Percentiles rank a stretch among this genome's conserved stretches.
phyloP scores from a whole-genome alignment of 2,329 filamentous ascomycete genomes.

The Incumbomyces delicatus region DNA sequence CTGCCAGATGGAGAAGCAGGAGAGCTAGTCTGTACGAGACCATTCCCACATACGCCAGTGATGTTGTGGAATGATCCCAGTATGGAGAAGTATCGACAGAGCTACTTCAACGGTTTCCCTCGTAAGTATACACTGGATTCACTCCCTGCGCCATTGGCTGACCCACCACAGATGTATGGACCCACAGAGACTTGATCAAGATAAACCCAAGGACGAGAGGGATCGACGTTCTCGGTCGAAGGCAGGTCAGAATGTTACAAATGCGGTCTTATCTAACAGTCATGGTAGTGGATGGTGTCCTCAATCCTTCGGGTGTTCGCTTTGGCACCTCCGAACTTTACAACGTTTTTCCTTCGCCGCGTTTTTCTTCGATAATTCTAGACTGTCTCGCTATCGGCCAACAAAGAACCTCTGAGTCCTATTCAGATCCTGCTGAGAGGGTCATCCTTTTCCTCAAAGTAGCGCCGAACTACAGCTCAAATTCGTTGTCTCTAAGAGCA shows the following conservation, averaged over 20 bases:
- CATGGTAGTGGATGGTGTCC: slow-evolving; percentile 73
- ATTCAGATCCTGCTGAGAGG: slow-evolving; percentile 9
- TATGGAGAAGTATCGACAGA: slow-evolving; percentile 43
- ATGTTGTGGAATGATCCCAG: slow-evolving; percentile 48
- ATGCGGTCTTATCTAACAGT: slow-evolving; percentile 1
- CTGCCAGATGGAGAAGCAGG: slow-evolving; percentile 58
- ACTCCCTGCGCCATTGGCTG: background rate
- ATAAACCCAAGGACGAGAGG: slow-evolving; percentile 57
- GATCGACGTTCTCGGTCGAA: slow-evolving; percentile 25
- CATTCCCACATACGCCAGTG: slow-evolving; percentile 68
- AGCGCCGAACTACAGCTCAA: background rate
- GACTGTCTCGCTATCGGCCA: slow-evolving; percentile 10
- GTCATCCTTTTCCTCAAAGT: slow-evolving; percentile 15
- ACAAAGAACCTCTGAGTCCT: background rate
- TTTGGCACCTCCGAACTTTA: slow-evolving; percentile 79
- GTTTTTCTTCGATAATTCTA: slow-evolving; percentile 1
- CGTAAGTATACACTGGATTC: background rate
- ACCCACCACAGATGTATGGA: slow-evolving; percentile 51
- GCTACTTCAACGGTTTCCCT: slow-evolving; percentile 17
- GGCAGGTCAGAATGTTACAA: background rate
- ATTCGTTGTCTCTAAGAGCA: slow-evolving; percentile 10
- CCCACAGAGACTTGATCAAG: slow-evolving; percentile 69
- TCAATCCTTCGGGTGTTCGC: slow-evolving; percentile 68
- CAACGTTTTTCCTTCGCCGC: slow-evolving; percentile 47
- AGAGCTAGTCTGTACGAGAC: slow-evolving; percentile 59